Evolutionary conservation across 1,139 yeast genomes (phyloP).

Genomic region (Komagataea norvegica): DNA sequence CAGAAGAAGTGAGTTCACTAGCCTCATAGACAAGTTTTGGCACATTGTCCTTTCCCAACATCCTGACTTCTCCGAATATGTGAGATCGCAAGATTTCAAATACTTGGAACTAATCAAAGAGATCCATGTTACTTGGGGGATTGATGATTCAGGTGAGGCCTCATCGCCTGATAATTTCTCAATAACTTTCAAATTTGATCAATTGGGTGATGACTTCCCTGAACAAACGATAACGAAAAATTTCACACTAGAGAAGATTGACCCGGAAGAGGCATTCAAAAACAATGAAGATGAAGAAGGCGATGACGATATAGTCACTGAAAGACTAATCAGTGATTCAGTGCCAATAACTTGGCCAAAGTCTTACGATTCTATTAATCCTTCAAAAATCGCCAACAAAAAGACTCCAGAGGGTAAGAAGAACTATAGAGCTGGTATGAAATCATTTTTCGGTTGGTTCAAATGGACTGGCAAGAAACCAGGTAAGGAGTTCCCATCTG

Average conservation of each 20-base stretch:
- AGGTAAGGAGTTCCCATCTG: constrained; percentile 68
- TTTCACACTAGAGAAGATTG: constrained; percentile 42
- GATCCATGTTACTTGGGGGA: constrained; percentile 49
- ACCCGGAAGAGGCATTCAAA: constrained; percentile 14
- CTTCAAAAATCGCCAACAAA: constrained; percentile 39
- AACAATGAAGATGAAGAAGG: constrained; percentile 19
- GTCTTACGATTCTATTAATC: constrained; percentile 49
- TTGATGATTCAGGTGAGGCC: constrained; percentile 28
- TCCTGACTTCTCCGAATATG: constrained; percentile 68
- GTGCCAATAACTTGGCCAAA: constrained; percentile 58
- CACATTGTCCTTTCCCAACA: constrained; percentile 70
- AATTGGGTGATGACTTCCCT: constrained; percentile 36
- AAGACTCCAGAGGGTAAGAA: constrained; percentile 51
- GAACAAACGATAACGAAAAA: constrained; percentile 51
- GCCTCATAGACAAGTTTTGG: constrained; percentile 65
- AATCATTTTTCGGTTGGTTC: constrained; percentile 70
- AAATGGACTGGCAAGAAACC: constrained; percentile 71
- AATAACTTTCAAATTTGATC: constrained; percentile 50
- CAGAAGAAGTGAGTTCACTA: constrained; percentile 43
- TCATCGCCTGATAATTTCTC: constrained; percentile 46
- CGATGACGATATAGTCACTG: constrained; percentile 39
- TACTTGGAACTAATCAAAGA: constrained; percentile 57
- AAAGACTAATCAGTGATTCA: constrained; percentile 45
- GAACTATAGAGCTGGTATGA: constrained; percentile 63
- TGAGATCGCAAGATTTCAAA: constrained; percentile 63